Evolutionary conservation across 768 basidiomycete species (phyloP), one percentile per base, ranked within the genome.

Genomic region (Amanita molliuscula): DNA sequence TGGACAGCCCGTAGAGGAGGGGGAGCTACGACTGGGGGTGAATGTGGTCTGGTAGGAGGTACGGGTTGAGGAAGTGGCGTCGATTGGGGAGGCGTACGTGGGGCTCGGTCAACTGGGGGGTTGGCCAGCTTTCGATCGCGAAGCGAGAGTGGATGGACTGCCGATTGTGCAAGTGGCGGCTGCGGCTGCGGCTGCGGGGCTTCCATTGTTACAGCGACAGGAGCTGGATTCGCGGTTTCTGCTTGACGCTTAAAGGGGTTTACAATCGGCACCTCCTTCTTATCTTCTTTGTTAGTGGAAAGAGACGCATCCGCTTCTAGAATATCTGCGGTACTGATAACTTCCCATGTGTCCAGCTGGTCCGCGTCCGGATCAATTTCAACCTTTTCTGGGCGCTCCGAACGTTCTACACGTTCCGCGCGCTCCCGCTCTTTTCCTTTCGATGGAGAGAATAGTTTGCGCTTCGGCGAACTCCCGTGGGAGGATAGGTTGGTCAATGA

Each of bases 311-410:
- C 16, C 11, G 28, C n/a, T 13, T 18, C 49, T n/a, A 8, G 4
- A 10, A 31, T 31, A 11, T 50, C 49, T 21, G 31, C n/a, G 20
- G 34, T 20, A 9, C 44, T 33, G 15, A 50, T 44, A 13, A 50
- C 41, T 33, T 43, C 49, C 49, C 49, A 50, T 8, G 48, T 16
- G 15, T 49, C 48, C 11, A 49, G 15, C 21, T 20, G 36, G 4
- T 41, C 38, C 10, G 5, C 15, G 9, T 48, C 37, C 6, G 38
- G 38, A 23, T 38, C 48, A 31, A 41, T 42, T 33, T 47, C 45
- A 7, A 36, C 8, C 20, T 23, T 18, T 47, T 47, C 45, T 13
- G 45, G 31, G 21, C 45, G 33, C 7, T 43, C 49, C 10, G 29
- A 4, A 13, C 46, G 46, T 9, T 44, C 49, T 13, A 33, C 21